Percentiles rank a stretch among this genome's conserved stretches.
Evolutionary conservation across 2,329 filamentous ascomycete species (phyloP).

Genomic region (Epichloe typhina): DNA sequence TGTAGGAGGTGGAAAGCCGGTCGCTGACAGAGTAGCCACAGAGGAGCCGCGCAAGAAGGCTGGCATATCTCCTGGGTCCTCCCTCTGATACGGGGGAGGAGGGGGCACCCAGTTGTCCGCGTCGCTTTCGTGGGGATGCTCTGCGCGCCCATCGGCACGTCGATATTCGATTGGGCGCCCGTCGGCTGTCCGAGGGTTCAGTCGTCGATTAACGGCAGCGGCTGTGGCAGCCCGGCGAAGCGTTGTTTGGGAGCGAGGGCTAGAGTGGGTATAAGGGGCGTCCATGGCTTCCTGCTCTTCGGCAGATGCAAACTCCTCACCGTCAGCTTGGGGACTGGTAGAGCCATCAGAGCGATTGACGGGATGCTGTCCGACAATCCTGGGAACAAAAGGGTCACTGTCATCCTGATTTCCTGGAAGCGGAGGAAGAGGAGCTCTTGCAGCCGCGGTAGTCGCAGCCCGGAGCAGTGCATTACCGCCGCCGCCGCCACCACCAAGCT

Average conservation of each 20-base stretch:
- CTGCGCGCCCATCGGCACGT: constrained; percentile 54
- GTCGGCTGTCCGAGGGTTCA: constrained; percentile 45
- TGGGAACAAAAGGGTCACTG: constrained; percentile 40
- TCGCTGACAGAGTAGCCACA: constrained; percentile 22
- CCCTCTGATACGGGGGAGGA: constrained; percentile 69
- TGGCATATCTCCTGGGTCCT: constrained; percentile 44
- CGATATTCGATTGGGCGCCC: constrained; percentile 47
- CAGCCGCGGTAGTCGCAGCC: constrained; percentile 30
- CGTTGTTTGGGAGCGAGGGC: constrained; percentile 55
- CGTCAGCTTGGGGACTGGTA: constrained; percentile 19
- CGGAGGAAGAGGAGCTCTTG: constrained; percentile 15
- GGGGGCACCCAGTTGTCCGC: constrained; percentile 82
- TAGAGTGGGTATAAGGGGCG: constrained; percentile 59
- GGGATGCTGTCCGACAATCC: constrained; percentile 26
- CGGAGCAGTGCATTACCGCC: constrained; percentile 33
- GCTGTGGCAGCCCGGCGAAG: constrained; percentile 62
- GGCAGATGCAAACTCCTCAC: constrained; percentile 32
- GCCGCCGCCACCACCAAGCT: constrained; percentile 23
- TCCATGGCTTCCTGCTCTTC: constrained; percentile 52
- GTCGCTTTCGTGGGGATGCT: constrained; percentile 75
- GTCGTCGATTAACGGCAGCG: constrained; percentile 58
- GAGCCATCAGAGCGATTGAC: constrained; percentile 9
- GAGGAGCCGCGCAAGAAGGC: constrained; percentile 40
- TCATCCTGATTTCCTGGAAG: constrained; percentile 19
- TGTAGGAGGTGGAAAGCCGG: constrained; percentile 14